These are phyloP conservation scores for Thraustochytrium sp. DNA, from an alignment of 352 stramenopile species.

Conservation along the genomic window DNA sequence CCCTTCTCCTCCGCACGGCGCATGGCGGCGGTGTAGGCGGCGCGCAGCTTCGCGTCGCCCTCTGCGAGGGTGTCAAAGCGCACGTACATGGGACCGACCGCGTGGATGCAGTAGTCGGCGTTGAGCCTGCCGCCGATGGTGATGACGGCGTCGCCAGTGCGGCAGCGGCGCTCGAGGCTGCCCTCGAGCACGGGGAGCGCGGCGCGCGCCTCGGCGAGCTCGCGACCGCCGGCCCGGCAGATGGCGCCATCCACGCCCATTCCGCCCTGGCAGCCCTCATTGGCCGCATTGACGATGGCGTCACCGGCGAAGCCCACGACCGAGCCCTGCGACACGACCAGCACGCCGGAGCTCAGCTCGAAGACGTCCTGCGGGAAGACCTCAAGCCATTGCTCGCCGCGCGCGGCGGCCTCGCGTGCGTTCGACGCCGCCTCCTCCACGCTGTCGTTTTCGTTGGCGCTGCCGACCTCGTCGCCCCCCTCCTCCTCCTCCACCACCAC, in stretches of 20 bases:
- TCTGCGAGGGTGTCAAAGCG: neutral
- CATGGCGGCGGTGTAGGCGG: slow-evolving; percentile 24
- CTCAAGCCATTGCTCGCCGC: too few species aligned
- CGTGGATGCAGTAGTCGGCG: slow-evolving; percentile 59
- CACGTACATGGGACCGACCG: slow-evolving; percentile 58
- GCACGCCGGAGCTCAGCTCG: too few species aligned
- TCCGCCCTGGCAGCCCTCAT: slow-evolving; percentile 45
- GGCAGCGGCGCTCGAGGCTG: slow-evolving; percentile 49
- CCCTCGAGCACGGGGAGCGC: slow-evolving; percentile 29
- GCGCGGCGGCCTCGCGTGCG: too few species aligned
- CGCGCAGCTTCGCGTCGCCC: neutral
- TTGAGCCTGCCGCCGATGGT: slow-evolving; percentile 54
- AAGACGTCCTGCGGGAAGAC: too few species aligned
- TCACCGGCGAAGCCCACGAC: slow-evolving; percentile 50
- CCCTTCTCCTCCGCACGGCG: slow-evolving; percentile 2
- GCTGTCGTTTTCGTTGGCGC: too few species aligned
- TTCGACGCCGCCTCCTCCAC: too few species aligned
- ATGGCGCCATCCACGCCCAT: slow-evolving; percentile 49
- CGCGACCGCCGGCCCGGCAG: slow-evolving; percentile 8
- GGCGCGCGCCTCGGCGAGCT: neutral
- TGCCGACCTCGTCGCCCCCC: too few species aligned
- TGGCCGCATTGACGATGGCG: slow-evolving; percentile 56
- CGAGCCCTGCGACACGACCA: slow-evolving; percentile 51
- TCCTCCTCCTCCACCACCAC: too few species aligned
- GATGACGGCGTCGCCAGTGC: slow-evolving; percentile 54